A percentile compares a stretch with the other conserved stretches of the same genome.
These are phyloP conservation scores for Metarhizium robertsii DNA, from an alignment of 2,329 filamentous ascomycete species.

Conservation along the genomic window DNA sequence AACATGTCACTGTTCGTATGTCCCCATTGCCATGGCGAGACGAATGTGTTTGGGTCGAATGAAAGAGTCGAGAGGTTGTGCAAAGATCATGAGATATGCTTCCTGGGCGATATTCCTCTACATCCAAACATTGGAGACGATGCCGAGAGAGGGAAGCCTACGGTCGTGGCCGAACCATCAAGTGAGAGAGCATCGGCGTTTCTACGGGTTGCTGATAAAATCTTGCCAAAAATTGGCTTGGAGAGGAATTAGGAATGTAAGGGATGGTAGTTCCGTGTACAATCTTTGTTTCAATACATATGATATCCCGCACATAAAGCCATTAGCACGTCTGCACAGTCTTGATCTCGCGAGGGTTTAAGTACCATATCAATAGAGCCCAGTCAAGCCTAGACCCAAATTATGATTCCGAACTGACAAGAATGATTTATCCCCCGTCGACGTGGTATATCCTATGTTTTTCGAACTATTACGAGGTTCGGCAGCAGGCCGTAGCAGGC, in stretches of 20 bases:
- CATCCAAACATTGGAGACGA: constrained; percentile 82
- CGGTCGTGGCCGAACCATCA: constrained; percentile 76
- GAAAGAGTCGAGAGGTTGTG: constrained; percentile 62
- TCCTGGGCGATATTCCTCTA: constrained; percentile 82
- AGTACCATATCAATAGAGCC: constrained; percentile 4
- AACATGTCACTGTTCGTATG: constrained; percentile 86
- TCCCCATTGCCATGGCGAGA: constrained; percentile 65
- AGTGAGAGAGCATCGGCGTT: constrained; percentile 67
- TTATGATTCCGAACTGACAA: neutral
- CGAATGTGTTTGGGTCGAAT: constrained; percentile 63
- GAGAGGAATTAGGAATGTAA: neutral
- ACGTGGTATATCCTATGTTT: constrained; percentile 2
- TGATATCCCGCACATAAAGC: neutral
- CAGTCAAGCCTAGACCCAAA: neutral
- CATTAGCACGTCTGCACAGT: constrained; percentile 2
- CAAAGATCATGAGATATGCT: constrained; percentile 60
- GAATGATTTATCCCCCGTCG: neutral
- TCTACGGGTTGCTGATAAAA: constrained; percentile 52
- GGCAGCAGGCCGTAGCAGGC: neutral
- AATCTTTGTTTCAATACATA: neutral
- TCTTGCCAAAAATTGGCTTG: constrained; percentile 36
- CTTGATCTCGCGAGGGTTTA: neutral
- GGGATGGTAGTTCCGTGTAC: neutral
- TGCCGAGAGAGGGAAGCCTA: constrained; percentile 79
- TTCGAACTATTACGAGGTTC: constrained; percentile 7